Evolutionary conservation across 2,329 filamentous ascomycete genomes (phyloP), one percentile per base, ranked within the genome.

Genomic region (Podosphaera aphanis): DNA sequence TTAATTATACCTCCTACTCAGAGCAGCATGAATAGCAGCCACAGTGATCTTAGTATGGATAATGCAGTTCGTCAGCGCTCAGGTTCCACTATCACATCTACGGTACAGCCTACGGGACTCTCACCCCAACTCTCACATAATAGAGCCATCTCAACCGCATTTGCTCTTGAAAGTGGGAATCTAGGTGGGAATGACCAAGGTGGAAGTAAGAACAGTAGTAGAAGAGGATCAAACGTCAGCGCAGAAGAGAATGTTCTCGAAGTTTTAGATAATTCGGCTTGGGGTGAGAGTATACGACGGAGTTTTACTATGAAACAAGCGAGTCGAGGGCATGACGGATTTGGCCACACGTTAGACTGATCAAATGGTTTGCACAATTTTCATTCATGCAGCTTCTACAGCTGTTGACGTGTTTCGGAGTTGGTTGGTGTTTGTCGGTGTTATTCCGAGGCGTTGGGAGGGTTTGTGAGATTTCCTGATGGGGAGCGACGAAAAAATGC

Each of bases 281-380:
- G 88, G 88, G 83, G 88, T 44, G 83, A 93, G 63, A 93, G 83
- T 66, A 85, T 94, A 52, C 71, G 85, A 51, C 72, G 84, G 50
- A 93, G 84, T 63, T 84, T 90, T 54, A 93, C 85, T 45, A 71
- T 67, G 56, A 68, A 67, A 55, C 66, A 72, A 50, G 61, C 64
- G 44, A 49, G 47, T 49, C 45, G 49, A 46, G 49, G 50, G 47
- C 50, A 33, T 18, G 41, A 20, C 20, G 29, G 15, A 33, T 33
- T 33, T 33, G 15, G 15, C 29, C 29, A 33, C 29, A 33, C 10
- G 6, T 33, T 33, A 49, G 39, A 46, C 41, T 48, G 49, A 49
- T 49, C 38, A 18, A 38, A 11, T 19, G 49, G 52, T 50, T 52
- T 43, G 49, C 43, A 48, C 40, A 40, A 13, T 49, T 41, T 45